A percentile compares a stretch with the other conserved stretches of the same genome.
Evolutionary conservation across 73 alveolate species (phyloP).

Genomic region (Tetrahymena borealis): DNA sequence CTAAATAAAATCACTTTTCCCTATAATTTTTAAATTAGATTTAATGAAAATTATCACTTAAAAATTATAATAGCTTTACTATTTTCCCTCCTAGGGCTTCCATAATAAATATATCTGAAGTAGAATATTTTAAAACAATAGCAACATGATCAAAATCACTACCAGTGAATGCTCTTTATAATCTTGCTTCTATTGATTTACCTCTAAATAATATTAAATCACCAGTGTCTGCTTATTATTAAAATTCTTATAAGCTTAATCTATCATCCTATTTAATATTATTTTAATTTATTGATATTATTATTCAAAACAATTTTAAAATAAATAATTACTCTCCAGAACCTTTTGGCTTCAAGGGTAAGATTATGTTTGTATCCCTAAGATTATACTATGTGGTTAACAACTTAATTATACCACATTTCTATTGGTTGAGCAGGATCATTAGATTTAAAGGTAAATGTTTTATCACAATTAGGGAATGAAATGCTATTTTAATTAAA

Average conservation of each 20-base stretch:
- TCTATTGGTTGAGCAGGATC: neutral
- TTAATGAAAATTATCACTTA: neutral
- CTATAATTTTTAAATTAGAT: neutral
- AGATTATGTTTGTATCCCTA: neutral
- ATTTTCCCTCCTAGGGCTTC: constrained; percentile 66
- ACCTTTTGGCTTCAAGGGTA: neutral
- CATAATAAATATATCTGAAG: constrained; percentile 51
- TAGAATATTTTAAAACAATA: constrained; percentile 46
- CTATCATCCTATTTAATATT: constrained; percentile 2
- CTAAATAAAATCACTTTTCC: constrained; percentile 12
- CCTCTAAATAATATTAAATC: constrained; percentile 73
- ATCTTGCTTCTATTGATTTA: constrained; percentile 42
- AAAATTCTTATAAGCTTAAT: constrained; percentile 36
- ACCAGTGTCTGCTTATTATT: constrained; percentile 54
- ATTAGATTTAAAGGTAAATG: neutral
- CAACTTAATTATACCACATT: neutral
- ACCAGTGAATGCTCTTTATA: constrained; percentile 62
- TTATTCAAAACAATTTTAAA: neutral
- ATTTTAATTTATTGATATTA: neutral
- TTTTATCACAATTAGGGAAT: neutral
- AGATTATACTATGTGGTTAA: neutral
- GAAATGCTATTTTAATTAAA: neutral
- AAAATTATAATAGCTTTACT: constrained; percentile 27
- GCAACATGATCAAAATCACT: constrained; percentile 85
- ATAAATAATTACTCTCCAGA: neutral